phyloP scores from a whole-genome alignment of 495 filamentous ascomycete genomes.

The Xylaria palmicola region DNA sequence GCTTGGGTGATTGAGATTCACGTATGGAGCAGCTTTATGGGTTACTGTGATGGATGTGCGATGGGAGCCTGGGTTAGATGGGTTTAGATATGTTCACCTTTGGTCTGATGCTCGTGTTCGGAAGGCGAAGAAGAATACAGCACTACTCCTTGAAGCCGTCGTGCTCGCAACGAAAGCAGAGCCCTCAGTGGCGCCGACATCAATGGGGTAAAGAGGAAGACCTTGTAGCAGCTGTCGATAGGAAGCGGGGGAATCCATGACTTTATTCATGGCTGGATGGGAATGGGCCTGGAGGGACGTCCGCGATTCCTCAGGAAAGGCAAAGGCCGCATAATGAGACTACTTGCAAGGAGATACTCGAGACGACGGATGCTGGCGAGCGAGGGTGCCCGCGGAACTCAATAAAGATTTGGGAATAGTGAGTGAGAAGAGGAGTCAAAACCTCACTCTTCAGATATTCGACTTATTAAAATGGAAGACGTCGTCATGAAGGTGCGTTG shows the following conservation, averaged over 20 bases:
- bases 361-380: slow-evolving; percentile 33
- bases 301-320: slow-evolving; percentile 41
- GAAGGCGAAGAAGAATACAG: too few species aligned
- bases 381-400: slow-evolving; percentile 24
- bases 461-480: too few species aligned
- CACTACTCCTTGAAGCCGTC: neutral
- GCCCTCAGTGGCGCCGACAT: slow-evolving; percentile 52
- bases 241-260: slow-evolving; percentile 50
- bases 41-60: too few species aligned
- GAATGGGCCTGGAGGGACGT: slow-evolving; percentile 52
- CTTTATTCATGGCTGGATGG: slow-evolving; percentile 62
- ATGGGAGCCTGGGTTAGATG: too few species aligned
- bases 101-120: too few species aligned
- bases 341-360: slow-evolving; percentile 30
- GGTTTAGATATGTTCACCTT: too few species aligned
- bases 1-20: too few species aligned
- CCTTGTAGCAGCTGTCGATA: slow-evolving; percentile 37
- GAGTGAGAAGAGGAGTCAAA: slow-evolving; percentile 35
- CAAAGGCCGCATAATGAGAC: neutral
- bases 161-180: slow-evolving; percentile 48
- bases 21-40: too few species aligned
- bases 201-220: slow-evolving; percentile 46
- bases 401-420: slow-evolving; percentile 35
- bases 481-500: neutral
- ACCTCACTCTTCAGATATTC: slow-evolving; percentile 9